Evolutionary conservation across 768 basidiomycete genomes (phyloP), one percentile per base, ranked within the genome.

Genomic region (Rhizopogon vinicolor): DNA sequence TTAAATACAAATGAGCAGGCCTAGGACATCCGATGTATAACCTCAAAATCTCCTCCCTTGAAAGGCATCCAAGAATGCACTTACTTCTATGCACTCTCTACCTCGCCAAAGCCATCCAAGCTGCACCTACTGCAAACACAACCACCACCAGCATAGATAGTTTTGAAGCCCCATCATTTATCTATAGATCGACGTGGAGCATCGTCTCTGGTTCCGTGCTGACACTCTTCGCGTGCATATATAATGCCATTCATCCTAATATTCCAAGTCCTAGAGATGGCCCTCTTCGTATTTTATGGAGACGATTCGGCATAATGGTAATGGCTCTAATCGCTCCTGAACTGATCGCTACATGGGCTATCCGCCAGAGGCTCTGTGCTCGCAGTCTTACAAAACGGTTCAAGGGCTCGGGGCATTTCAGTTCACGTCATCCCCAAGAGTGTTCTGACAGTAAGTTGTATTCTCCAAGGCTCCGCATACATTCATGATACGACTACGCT

Each of bases 221-320:
- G 5, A 65, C 64, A 1, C 57, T 70, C 2, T 62, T 68, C 14
- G 49, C 63, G 0, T 68, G 65, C 40, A 63, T 58, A 5, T 70
- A 64, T 63, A 52, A 59, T 9, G 55, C 68, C 13, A 52, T 66
- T 9, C 66, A 70, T 44, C 68, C 66, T 0, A 66, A 70, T 39
- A 57, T 69, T 18, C 69, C 62, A 0, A 42, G 40, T 14, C 51
- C 40, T 5, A 13, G 44, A 7, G 8, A 41, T 3, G n/a, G 41
- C 2, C 10, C 16, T 2, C 3, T 14, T 41, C 28, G 29, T 3
- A 40, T 42, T 18, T 22, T 53, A 31, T 2, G 12, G 28, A 31
- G 45, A 13, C 53, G 54, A 22, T 12, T 65, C 12, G 5, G 29
- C 7, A 54, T 62, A 1, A 63, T 65, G 41, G 3, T 59, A 8